These are phyloP conservation scores for Curvularia eragrostidis DNA, from an alignment of 2,329 filamentous ascomycete species.

Conservation along the genomic window DNA sequence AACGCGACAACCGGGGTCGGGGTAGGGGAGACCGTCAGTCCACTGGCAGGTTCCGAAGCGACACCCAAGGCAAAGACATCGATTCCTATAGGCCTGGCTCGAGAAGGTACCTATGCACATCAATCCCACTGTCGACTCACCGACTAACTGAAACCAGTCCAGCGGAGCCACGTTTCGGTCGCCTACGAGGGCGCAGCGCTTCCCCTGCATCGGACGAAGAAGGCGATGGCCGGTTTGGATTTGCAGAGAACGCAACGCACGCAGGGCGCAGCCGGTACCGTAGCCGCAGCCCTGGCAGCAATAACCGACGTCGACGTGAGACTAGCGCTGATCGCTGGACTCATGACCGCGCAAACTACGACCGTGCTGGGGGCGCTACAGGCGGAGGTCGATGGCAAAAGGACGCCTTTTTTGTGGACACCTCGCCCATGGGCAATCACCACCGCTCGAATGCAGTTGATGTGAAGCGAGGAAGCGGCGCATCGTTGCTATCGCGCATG, in stretches of 20 bases:
- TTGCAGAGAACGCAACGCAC: slow-evolving; percentile 56
- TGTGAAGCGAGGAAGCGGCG: slow-evolving; percentile 26
- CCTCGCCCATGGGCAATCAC: slow-evolving; percentile 53
- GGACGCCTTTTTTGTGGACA: slow-evolving; percentile 38
- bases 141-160: slow-evolving; percentile 25
- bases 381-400: slow-evolving; percentile 37
- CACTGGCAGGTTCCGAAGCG: slow-evolving; percentile 22
- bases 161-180: slow-evolving; percentile 51
- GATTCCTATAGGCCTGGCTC: slow-evolving; percentile 44
- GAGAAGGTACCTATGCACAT: slow-evolving; percentile 26
- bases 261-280: slow-evolving; percentile 53
- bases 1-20: slow-evolving; percentile 25
- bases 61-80: slow-evolving; percentile 27
- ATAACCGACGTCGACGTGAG: slow-evolving; percentile 29
- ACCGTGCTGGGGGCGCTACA: slow-evolving; percentile 20
- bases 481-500: slow-evolving; percentile 42
- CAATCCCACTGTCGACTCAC: background rate
- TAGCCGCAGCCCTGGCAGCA: slow-evolving; percentile 47
- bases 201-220: slow-evolving; percentile 59
- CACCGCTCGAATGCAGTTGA: slow-evolving; percentile 54
- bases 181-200: slow-evolving; percentile 65
- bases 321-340: slow-evolving; percentile 40
- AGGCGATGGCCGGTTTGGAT: slow-evolving; percentile 57
- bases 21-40: slow-evolving; percentile 19
- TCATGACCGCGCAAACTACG: slow-evolving; percentile 40